These are phyloP conservation scores for Chloranthus sessilifolius DNA, from an alignment of 164 flowering plant species.

Conservation along the genomic window DNA sequence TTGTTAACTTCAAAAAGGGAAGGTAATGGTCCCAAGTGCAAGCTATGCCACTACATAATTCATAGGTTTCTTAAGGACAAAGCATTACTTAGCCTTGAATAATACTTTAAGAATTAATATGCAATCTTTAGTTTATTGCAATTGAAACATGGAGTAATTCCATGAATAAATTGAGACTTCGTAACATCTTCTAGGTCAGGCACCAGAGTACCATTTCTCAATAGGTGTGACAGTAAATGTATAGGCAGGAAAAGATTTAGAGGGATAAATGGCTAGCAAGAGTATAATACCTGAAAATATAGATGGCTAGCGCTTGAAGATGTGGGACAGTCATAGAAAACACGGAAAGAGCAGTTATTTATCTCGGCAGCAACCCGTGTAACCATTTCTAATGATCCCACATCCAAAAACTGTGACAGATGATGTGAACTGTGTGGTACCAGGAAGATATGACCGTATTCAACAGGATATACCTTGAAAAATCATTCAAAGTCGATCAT, in stretches of 20 bases:
- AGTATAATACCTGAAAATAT: conserved; percentile 20
- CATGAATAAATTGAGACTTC: no score
- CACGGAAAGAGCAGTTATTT: conserved; percentile 22
- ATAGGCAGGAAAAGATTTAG: not conserved
- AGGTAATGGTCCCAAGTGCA: no score
- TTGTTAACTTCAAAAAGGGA: no score
- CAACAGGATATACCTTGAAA: conserved; percentile 28
- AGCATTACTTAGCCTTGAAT: no score
- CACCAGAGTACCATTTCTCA: no score
- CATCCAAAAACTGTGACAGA: conserved; percentile 10
- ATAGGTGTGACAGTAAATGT: no score
- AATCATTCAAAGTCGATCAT: not conserved
- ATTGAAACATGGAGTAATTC: no score
- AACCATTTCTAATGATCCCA: conserved; percentile 23
- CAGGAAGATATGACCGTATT: conserved; percentile 34
- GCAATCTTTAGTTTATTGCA: no score
- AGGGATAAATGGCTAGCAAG: not conserved
- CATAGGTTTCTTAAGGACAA: no score
- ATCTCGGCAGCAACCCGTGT: conserved; percentile 20
- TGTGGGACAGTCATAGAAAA: conserved; percentile 18
- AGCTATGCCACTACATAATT: no score
- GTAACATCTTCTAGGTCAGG: no score
- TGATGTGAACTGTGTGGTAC: conserved; percentile 13
- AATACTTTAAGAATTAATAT: no score
- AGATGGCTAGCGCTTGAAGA: conserved; percentile 10